Conservation (phyloP, 768 basidiomycete species). For the Nidularia sp. region DNA sequence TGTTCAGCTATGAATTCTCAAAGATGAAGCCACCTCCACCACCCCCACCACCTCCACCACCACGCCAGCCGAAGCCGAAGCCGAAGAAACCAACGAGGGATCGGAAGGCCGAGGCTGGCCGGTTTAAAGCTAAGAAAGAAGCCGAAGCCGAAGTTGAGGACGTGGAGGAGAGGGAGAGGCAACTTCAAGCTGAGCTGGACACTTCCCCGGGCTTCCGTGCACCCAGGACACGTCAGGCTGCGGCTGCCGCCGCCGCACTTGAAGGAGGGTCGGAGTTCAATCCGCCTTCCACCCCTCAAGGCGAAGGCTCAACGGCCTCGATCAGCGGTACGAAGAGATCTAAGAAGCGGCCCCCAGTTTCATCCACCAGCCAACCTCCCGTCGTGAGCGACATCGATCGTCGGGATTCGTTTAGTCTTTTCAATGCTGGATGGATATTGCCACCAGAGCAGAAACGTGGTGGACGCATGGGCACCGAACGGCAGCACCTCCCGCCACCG, state of each 20-base stretch:
- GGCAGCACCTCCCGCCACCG: constrained; percentile 42
- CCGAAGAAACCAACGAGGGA: constrained; percentile 33
- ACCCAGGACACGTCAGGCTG: constrained; percentile 44
- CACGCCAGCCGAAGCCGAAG: constrained; percentile 34
- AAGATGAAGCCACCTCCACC: constrained; percentile 58
- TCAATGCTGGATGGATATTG: constrained; percentile 87
- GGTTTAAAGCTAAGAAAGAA: constrained; percentile 23
- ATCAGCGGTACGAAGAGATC: neutral
- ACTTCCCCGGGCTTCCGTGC: constrained; percentile 40
- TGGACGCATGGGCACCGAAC: constrained; percentile 45
- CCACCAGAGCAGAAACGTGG: constrained; percentile 70
- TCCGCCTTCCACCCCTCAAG: neutral
- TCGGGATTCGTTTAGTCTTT: constrained; percentile 71
- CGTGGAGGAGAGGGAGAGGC: neutral
- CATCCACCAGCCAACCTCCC: constrained; percentile 19
- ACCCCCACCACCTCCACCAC: constrained; percentile 46
- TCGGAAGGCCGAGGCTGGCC: constrained; percentile 35
- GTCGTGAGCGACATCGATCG: constrained; percentile 71
- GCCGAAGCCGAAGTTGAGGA: constrained; percentile 12
- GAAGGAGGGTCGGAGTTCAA: constrained; percentile 23
- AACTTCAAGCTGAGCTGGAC: constrained; percentile 24
- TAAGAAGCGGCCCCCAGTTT: constrained; percentile 22
- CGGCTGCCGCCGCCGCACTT: constrained; percentile 37
- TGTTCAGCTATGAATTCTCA: constrained; percentile 68
- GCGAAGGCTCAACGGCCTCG: neutral